Conservation (phyloP, 73 alveolate genomes). For the Paramecium caudatum region DNA sequence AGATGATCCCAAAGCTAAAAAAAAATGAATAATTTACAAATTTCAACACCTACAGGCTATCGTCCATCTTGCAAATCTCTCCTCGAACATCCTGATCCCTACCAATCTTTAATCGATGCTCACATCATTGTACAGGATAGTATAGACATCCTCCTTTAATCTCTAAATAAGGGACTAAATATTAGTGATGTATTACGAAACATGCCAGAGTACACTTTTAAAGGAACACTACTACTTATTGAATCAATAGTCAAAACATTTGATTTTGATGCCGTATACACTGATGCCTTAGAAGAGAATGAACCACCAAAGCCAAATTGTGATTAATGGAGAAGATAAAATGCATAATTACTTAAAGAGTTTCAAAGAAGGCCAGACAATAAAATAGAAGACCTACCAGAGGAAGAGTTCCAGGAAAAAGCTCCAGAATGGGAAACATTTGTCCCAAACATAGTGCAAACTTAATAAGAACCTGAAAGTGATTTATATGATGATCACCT, state of each 20-base stretch:
- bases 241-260: background rate
- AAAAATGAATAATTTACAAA: conserved; percentile 52
- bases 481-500: conserved; percentile 49
- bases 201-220: conserved; percentile 6
- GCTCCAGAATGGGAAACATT: conserved; percentile 51
- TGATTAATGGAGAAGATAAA: conserved; percentile 63
- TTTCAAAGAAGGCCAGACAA: background rate
- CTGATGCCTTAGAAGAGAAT: background rate
- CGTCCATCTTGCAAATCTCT: background rate
- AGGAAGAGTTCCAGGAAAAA: background rate
- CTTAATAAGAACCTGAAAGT: conserved; percentile 10
- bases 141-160: background rate
- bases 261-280: background rate
- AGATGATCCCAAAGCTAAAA: conserved; percentile 47
- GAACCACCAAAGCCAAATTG: background rate
- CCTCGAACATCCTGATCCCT: background rate
- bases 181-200: conserved; percentile 17
- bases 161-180: conserved; percentile 31
- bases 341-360: conserved; percentile 27
- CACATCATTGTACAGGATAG: conserved; percentile 24
- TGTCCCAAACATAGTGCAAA: conserved; percentile 44
- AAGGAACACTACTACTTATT: background rate
- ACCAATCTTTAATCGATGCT: background rate
- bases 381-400: background rate
- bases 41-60: conserved; percentile 5